Percentiles rank a stretch among this genome's conserved stretches.
Evolutionary conservation across 495 filamentous ascomycete genomes (phyloP).

Genomic region (Lasiosphaeria ovina): DNA sequence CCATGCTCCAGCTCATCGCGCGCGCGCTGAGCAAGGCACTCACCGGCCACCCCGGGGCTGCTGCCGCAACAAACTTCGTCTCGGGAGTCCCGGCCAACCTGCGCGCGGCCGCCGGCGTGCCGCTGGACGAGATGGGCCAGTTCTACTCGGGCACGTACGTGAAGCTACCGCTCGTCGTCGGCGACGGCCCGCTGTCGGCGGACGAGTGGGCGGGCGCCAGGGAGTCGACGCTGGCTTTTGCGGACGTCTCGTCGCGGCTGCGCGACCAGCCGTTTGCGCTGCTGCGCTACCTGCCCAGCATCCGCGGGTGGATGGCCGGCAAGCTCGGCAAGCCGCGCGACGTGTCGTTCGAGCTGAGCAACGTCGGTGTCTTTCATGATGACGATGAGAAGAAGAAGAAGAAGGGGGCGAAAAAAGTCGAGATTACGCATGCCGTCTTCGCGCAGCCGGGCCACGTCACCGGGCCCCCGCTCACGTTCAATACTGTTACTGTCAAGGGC

Average conservation of each 20-base stretch:
- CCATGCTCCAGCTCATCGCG: conserved; percentile 9
- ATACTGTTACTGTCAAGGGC: conserved; percentile 13
- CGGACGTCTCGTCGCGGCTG: conserved; percentile 9
- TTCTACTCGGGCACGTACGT: conserved; percentile 11
- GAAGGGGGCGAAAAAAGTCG: neutral
- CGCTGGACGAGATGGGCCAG: conserved; percentile 15
- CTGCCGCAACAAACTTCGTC: conserved; percentile 11
- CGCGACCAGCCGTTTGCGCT: conserved; percentile 20
- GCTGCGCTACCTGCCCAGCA: conserved; percentile 18
- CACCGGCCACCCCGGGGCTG: neutral
- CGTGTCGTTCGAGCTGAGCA: conserved; percentile 17
- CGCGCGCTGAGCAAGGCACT: conserved; percentile 14
- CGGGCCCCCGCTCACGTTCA: conserved; percentile 10
- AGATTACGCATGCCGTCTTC: conserved; percentile 14
- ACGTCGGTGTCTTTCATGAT: conserved; percentile 12
- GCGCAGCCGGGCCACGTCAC: conserved; percentile 19
- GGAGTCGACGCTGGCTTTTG: conserved; percentile 3
- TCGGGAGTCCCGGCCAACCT: conserved; percentile 12
- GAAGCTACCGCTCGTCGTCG: neutral
- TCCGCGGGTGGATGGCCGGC: conserved; percentile 12
- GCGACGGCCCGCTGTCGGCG: neutral
- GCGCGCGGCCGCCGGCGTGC: conserved; percentile 10
- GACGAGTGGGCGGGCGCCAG: conserved; percentile 13
- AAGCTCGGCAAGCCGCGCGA: conserved; percentile 16
- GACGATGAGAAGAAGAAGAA: neutral